Base-by-base conservation (phyloP, 2,329 filamentous ascomycete species). In the Colletotrichum endophyticum region DNA sequence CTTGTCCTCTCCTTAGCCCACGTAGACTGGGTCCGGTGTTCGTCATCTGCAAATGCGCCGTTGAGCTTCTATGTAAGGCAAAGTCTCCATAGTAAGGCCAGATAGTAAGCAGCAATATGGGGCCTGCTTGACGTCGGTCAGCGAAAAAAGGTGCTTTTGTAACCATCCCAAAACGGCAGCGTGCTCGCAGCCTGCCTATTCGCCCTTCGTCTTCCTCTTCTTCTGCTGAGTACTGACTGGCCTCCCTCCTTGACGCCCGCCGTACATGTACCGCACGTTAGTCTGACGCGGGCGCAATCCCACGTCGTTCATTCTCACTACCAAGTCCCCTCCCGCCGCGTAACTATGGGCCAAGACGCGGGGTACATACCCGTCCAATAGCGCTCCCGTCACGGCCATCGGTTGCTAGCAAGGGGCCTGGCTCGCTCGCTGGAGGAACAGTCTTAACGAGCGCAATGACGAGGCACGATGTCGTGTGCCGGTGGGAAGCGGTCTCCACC, bases 351-450 rank as follows among this genome's bases (percentile, higher is more conserved):
- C 73, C 64, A 76, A 69, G 70, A 73, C 59, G 73, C 64, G 73
- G 73, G 73, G 73, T 76, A 76, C 73, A 76, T 76, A 76, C 73
- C 73, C 73, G 73, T 61, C 73, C 73, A 73, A 73, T 76, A 76
- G 73, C 73, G 73, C 73, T 76, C 73, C 73, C 70, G 73, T 66
- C 59, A 61, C 34, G 19, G 25, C 39, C 69, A 66, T 49, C 57
- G 59, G 59, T 34, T 53, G 36, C 57, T 69, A 61, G 16, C 70
- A 69, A 62, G 70, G 73, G 68, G 36, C 57, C 53, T 62, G n/a
- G 36, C 66, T 64, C 53, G 69, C 59, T 39, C n/a, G 44, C 44
- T 53, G 44, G 39, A 53, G 44, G 44, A 53, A 53, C 6, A 25
- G n/a, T 13, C 44, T 53, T 8, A 8, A 53, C 44, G 12, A 49